Evolutionary conservation across 441 rosid species (phyloP).

Genomic region (Flueggea neowawraea): DNA sequence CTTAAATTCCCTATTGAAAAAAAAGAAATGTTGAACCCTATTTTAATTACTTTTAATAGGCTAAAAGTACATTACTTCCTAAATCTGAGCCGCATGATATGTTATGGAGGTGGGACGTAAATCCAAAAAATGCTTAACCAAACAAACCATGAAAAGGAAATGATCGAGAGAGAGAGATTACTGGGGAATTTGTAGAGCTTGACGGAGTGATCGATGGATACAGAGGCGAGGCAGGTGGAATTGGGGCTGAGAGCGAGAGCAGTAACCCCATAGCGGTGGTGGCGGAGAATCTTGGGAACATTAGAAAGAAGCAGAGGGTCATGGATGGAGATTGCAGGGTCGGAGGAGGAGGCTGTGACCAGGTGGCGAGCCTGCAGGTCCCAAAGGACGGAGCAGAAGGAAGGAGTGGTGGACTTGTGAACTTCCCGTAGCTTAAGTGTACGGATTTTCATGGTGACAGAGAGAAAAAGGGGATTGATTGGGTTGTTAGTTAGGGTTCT

Average conservation of each 20-base stretch:
- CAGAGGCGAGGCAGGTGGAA: constrained; percentile 92
- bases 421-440: constrained; percentile 83
- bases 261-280: constrained; percentile 93
- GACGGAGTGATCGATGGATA: constrained; percentile 89
- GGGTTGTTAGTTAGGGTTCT: constrained; percentile 10
- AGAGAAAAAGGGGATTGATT: not conserved
- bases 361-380: constrained; percentile 70
- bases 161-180: constrained; percentile 6
- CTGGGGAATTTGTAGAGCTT: constrained; percentile 97
- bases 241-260: constrained; percentile 81
- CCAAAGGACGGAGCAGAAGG: constrained; percentile 91
- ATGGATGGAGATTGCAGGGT: constrained; percentile 67
- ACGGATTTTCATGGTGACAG: constrained; percentile 68
- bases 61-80: too few species aligned
- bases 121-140: not conserved
- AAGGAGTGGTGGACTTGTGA: constrained; percentile 46
- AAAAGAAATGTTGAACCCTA: too few species aligned
- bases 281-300: constrained; percentile 68
- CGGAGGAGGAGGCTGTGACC: constrained; percentile 87
- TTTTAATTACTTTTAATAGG: too few species aligned
- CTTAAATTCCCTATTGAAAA: too few species aligned
- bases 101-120: too few species aligned
- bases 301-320: constrained; percentile 61
- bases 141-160: not conserved
- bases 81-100: too few species aligned